Conservation (phyloP, 2,329 filamentous ascomycete species). For the Scopulariopsis brevicaulis region DNA sequence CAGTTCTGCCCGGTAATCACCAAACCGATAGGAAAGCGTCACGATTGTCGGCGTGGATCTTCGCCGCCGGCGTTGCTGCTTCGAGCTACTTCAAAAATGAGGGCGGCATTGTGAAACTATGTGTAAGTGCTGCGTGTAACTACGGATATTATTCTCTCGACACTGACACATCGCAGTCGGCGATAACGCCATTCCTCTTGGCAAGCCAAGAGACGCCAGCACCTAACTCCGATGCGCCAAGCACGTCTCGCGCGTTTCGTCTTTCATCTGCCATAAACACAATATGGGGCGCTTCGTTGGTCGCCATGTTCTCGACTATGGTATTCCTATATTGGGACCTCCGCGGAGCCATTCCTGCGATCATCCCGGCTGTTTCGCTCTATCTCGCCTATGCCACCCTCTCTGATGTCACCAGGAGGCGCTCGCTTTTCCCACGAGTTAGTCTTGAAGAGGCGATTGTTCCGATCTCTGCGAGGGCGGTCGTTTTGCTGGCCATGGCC, state of each 20-base stretch:
- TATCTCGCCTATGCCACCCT: background rate
- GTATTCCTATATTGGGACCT: background rate
- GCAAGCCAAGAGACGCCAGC: background rate
- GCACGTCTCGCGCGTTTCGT: background rate
- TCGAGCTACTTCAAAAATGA: background rate
- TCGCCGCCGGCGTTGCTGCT: background rate
- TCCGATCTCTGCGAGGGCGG: background rate
- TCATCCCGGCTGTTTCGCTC: background rate
- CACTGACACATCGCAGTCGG: background rate
- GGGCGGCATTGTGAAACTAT: background rate
- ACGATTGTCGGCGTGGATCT: background rate
- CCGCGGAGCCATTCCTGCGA: background rate
- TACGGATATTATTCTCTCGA: background rate
- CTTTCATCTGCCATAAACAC: background rate
- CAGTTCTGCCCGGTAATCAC: background rate
- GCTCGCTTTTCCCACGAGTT: background rate
- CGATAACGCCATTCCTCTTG: background rate
- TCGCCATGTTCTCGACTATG: slow-evolving; percentile 1
- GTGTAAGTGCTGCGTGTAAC: background rate
- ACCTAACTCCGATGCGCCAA: background rate
- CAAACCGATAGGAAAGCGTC: background rate
- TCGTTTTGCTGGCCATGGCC: background rate
- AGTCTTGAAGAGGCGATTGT: background rate
- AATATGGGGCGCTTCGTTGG: slow-evolving; percentile 11
- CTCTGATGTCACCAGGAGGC: background rate